Evolutionary conservation across 129 eudicot genomes (phyloP).

Genomic region (Oenanthe sinensis): DNA sequence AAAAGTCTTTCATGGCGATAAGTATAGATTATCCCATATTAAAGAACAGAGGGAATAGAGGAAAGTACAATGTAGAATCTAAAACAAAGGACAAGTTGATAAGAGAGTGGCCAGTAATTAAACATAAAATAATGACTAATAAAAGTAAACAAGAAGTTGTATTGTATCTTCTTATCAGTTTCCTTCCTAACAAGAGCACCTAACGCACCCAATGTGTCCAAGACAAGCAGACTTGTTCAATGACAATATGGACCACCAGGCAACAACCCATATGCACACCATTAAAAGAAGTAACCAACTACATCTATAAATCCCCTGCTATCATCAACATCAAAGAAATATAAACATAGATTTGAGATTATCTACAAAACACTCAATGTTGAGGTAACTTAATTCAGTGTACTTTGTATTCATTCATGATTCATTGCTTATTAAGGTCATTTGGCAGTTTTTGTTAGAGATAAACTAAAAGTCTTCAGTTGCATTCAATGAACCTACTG

Average conservation of each 20-base stretch:
- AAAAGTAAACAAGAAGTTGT: not conserved
- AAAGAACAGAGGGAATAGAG: not conserved
- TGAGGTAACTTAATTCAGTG: no score
- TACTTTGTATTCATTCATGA: no score
- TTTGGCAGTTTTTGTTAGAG: no score
- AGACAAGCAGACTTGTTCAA: not conserved
- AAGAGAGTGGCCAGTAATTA: not conserved
- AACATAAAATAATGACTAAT: not conserved
- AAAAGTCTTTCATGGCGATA: not conserved
- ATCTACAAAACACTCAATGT: no score
- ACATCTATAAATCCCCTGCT: not conserved
- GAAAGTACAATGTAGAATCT: not conserved
- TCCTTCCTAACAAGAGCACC: not conserved
- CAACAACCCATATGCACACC: not conserved
- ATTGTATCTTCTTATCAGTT: not conserved
- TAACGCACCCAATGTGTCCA: not conserved
- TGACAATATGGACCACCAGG: conserved; percentile 11
- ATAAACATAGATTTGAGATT: no score
- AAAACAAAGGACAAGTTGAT: not conserved
- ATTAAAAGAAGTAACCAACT: not conserved
- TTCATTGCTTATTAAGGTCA: no score
- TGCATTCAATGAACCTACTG: no score
- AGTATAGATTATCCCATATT: not conserved
- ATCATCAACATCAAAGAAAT: not conserved
- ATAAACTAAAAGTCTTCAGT: no score